Evolutionary conservation across 176 grass and related monocot species (phyloP), one percentile per base, ranked within the genome.

Genomic region (Saccharum officinarum): DNA sequence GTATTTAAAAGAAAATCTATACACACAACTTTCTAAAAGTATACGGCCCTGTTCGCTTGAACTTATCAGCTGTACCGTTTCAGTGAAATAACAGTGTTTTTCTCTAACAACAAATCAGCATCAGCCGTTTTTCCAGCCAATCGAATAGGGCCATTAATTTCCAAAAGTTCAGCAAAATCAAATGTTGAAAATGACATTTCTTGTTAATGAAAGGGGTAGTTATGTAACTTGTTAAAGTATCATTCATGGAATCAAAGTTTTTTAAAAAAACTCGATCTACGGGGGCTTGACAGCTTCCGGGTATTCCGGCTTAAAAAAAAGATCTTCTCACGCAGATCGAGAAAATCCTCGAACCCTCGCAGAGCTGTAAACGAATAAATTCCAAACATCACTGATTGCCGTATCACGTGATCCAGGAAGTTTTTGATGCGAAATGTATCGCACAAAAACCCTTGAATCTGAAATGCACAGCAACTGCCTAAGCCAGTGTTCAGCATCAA

Each of bases 401-500:
- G 3, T 60, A 26, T 40, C 20, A 41, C 11, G 52, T 39, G 36
- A 23, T 25, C 11, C 11, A 52, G 17, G 5, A 59, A 38, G 17
- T 25, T 40, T 26, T 9, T 1, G 1, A 77, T 14, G 36, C 12
- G 18, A 23, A 39, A 16, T 5, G 33, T n/a, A 4, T 3, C 15
- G 34, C 20, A 23, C 33, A 30, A 14, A 55, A n/a, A 13, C 33
- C 33, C 33, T 77, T 20, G 3, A 59, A 77, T 77, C 50, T 77
- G 6, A 37, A 77, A 85, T 31, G 33, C 1, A 22, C 57, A 17
- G 36, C 38, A 75, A 11, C 39, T n/a, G 60, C 13, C 3, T 20
- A 25, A 25, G 18, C 1, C 20, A 36, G 2, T 11, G 80, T 18
- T 79, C 70, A 17, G 86, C 70, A 61, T 92, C 83, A 77, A 47